These are phyloP conservation scores for Paraphaeosphaeria minitans DNA, from an alignment of 2,329 filamentous ascomycete species.

Conservation along the genomic window DNA sequence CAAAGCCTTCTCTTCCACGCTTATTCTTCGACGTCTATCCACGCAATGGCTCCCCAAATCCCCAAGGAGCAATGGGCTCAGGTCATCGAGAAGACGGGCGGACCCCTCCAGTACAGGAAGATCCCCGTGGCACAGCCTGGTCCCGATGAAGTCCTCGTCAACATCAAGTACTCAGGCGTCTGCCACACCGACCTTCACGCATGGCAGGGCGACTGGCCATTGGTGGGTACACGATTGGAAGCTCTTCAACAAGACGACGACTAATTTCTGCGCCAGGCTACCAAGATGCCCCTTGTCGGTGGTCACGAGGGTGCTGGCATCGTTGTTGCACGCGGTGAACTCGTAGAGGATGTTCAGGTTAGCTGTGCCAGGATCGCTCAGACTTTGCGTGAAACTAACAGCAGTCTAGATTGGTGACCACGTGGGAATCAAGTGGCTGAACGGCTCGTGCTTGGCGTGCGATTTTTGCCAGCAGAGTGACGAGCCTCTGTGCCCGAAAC, in stretches of 20 bases:
- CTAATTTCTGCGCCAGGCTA: constrained; percentile 46
- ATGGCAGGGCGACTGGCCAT: constrained; percentile 87
- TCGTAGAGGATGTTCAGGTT: constrained; percentile 73
- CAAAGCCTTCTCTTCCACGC: background rate
- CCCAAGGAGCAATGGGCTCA: constrained; percentile 90
- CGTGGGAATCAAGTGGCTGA: constrained; percentile 90
- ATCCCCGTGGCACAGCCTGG: constrained; percentile 82
- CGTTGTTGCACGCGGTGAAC: constrained; percentile 77
- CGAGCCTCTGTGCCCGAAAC: constrained; percentile 80
- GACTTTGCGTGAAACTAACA: background rate
- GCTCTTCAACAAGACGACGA: background rate
- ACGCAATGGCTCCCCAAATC: constrained; percentile 60
- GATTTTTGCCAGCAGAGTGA: constrained; percentile 80
- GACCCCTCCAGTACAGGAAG: constrained; percentile 72
- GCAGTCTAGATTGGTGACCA: constrained; percentile 70
- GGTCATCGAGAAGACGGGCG: constrained; percentile 81
- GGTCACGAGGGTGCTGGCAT: constrained; percentile 80
- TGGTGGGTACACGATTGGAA: constrained; percentile 48
- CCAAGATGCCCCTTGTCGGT: constrained; percentile 84
- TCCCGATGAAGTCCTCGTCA: constrained; percentile 88
- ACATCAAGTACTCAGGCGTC: constrained; percentile 88
- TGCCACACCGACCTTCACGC: constrained; percentile 88
- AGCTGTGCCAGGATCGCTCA: background rate
- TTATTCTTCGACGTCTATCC: background rate
- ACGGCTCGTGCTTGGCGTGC: constrained; percentile 83